phyloP scores from a whole-genome alignment of 345 rosid species.

The Iberis pinnata region DNA sequence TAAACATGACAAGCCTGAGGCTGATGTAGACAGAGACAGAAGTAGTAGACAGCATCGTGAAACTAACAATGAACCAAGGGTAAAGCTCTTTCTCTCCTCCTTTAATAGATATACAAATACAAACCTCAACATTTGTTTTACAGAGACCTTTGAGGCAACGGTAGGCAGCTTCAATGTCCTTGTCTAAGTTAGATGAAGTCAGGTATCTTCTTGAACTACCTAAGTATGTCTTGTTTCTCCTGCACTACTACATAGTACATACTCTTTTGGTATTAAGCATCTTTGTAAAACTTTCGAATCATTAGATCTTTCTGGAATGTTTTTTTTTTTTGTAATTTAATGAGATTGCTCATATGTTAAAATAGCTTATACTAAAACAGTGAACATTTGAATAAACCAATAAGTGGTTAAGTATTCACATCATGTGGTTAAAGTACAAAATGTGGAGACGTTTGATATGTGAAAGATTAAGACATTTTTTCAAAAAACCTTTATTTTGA shows the following conservation, averaged over 20 bases:
- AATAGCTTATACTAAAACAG: too few species aligned
- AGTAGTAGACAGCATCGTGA: conserved; percentile 44
- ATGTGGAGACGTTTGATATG: too few species aligned
- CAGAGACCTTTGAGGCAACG: conserved; percentile 39
- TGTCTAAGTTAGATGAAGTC: conserved; percentile 8
- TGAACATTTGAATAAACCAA: too few species aligned
- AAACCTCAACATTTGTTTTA: conserved; percentile 8
- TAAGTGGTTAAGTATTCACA: too few species aligned
- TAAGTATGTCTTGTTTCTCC: neutral
- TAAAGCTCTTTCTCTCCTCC: conserved; percentile 13
- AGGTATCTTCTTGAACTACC: conserved; percentile 7
- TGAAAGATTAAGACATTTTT: too few species aligned
- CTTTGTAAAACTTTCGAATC: neutral
- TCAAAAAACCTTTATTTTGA: too few species aligned
- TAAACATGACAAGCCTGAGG: conserved; percentile 77
- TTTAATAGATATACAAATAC: neutral
- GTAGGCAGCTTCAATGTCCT: conserved; percentile 9
- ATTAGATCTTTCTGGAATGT: neutral
- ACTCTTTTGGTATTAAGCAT: conserved; percentile 10
- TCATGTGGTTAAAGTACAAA: too few species aligned
- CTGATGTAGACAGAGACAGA: conserved; percentile 46
- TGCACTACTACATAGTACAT: too few species aligned
- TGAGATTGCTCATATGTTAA: too few species aligned
- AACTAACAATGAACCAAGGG: conserved; percentile 56
- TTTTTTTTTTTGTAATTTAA: neutral